Percentiles rank a stretch among this genome's conserved stretches.
phyloP scores from a whole-genome alignment of 2,329 filamentous ascomycete species.

The Keithomyces neogunnii region DNA sequence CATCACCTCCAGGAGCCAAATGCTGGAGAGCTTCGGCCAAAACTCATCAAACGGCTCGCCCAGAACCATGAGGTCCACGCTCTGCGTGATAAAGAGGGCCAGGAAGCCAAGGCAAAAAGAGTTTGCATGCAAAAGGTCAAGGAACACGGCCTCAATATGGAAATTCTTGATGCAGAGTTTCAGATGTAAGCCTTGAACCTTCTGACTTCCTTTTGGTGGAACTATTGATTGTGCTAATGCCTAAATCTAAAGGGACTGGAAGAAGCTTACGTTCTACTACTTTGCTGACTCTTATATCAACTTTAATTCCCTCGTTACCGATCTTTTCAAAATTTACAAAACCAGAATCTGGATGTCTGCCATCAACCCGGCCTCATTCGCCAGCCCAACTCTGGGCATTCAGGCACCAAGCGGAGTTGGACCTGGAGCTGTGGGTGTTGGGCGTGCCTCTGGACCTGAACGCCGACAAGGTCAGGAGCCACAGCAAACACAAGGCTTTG shows the following conservation, averaged over 20 bases:
- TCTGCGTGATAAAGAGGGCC: constrained; percentile 90
- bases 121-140: constrained; percentile 95
- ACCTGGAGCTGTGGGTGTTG: constrained; percentile 54
- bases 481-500: constrained; percentile 26
- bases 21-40: constrained; percentile 76
- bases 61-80: constrained; percentile 84
- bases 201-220: not conserved
- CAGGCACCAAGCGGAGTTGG: constrained; percentile 61
- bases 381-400: constrained; percentile 64
- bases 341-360: constrained; percentile 99
- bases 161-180: constrained; percentile 96
- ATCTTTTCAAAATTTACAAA: constrained; percentile 99
- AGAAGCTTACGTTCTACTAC: constrained; percentile 98
- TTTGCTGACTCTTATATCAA: constrained; percentile 98
- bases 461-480: constrained; percentile 34
- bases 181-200: constrained; percentile 68
- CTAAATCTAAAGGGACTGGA: constrained; percentile 70
- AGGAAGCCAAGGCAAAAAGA: constrained; percentile 94
- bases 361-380: constrained; percentile 94
- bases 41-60: constrained; percentile 92
- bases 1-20: constrained; percentile 66
- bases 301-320: constrained; percentile 94
- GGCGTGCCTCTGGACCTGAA: constrained; percentile 35
- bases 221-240: constrained; percentile 7
- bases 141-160: constrained; percentile 93